phyloP scores from a whole-genome alignment of 192 early-diverging fungal species.

The Backusella australiensis region DNA sequence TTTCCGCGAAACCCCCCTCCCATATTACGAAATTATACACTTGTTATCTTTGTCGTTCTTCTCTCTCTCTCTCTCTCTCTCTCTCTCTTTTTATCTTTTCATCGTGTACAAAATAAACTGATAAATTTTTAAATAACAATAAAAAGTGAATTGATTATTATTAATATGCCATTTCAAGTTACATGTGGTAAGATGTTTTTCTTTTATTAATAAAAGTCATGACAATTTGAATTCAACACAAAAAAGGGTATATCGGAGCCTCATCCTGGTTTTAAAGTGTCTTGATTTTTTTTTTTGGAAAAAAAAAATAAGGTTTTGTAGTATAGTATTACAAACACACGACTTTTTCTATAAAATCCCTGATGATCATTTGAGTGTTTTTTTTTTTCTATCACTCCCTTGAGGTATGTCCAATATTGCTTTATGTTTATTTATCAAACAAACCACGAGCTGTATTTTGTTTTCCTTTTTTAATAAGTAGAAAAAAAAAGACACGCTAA shows the following conservation, averaged over 20 bases:
- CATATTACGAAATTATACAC: background rate
- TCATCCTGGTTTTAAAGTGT: background rate
- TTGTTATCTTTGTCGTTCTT: background rate
- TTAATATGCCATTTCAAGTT: background rate
- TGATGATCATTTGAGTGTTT: background rate
- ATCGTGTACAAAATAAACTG: conserved; percentile 2
- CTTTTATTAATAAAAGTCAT: background rate
- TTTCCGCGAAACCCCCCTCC: background rate
- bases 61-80: conserved; percentile 1
- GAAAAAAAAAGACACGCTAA: too few species aligned
- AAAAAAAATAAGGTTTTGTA: background rate
- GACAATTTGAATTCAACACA: background rate
- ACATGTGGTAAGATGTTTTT: background rate
- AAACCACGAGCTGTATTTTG: background rate
- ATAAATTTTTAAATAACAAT: background rate
- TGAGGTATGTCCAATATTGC: background rate
- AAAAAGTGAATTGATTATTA: too few species aligned
- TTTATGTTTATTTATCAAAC: background rate
- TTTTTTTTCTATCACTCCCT: background rate
- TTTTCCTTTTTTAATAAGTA: too few species aligned
- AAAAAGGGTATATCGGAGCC: background rate
- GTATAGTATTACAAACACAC: background rate
- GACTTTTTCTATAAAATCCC: background rate
- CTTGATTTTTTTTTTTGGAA: background rate
- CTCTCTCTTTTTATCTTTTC: background rate